A percentile compares a stretch with the other conserved stretches of the same genome.
Conservation (phyloP, 1,284 basidiomycete species). For the Apiotrichum porosum region DNA sequence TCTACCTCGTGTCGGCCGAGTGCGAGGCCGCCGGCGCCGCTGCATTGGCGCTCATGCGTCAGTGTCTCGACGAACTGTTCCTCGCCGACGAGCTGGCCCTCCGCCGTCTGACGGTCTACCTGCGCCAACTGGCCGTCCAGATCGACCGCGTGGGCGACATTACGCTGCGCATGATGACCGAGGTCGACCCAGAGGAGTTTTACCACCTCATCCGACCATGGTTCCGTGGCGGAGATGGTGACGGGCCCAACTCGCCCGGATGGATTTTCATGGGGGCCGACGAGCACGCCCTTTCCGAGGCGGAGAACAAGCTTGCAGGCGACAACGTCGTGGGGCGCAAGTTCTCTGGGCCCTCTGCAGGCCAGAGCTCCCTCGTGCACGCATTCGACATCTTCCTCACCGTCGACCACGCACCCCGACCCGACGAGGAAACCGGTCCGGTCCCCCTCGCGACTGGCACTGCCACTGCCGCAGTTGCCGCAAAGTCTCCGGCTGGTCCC, state of each 20-base stretch:
- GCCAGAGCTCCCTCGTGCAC: conserved; percentile 83
- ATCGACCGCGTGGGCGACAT: conserved; percentile 63
- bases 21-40: conserved; percentile 87
- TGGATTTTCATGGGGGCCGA: conserved; percentile 80
- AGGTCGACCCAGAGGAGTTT: conserved; percentile 73
- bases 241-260: conserved; percentile 55
- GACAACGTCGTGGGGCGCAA: conserved; percentile 47
- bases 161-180: conserved; percentile 63
- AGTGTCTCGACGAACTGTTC: conserved; percentile 86
- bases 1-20: conserved; percentile 82
- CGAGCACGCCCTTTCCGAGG: conserved; percentile 53
- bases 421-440: conserved; percentile 21
- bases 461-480: not conserved
- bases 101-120: conserved; percentile 66
- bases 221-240: conserved; percentile 81
- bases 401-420: conserved; percentile 58
- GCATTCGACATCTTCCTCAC: conserved; percentile 78
- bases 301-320: conserved; percentile 22
- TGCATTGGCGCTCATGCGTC: conserved; percentile 78
- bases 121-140: conserved; percentile 61
- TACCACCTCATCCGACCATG: conserved; percentile 84
- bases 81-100: conserved; percentile 74
- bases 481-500: not conserved
- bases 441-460: not conserved
- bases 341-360: conserved; percentile 82